Evolutionary conservation across 805 yeast genomes (phyloP), one percentile per base, ranked within the genome.

Genomic region (Ogataea corticis): DNA sequence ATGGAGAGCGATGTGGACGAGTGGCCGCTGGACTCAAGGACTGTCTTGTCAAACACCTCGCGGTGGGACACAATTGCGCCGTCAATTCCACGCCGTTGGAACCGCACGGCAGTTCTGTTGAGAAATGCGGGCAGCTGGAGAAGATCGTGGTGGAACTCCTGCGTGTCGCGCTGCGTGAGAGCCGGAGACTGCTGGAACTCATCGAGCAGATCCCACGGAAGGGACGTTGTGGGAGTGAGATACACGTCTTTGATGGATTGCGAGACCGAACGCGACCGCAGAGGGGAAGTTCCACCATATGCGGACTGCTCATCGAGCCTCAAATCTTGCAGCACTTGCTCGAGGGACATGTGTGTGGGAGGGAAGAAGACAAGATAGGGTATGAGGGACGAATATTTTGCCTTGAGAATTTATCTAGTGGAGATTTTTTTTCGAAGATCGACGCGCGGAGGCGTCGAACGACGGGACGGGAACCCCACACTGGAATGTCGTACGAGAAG

Each of bases 1-100:
- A 90, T 62, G 1, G 96, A 84, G 37, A 90, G 69, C 0, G 96
- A 85, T 48, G 82, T 84, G 11, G 83, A 73, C 13, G 90, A 78
- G 35, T 78, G 78, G 7, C 83, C 80, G 31, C 65, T 62, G 0
- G 71, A 61, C 7, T 72, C 64, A 13, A 68, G 73, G 10, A 71
- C 58, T 0, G 66, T 44, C 10, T 51, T 33, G 46, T 83, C 83
- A 14, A 79, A 76, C 43, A 76, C 80, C 62, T 91, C 96, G 31
- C 76, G 68, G 51, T 80, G 82, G 0, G 79, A 73, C 1, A 67
- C 66, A n/a, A 92, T 81, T 3, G 66, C 57, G 12, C 97, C 97
- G 2, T 75, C 73, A 4, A 94, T 74, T 1, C 98, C 98, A 6
- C 69, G 61, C 57, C 99, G 74, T 48, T 79, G 79, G 65, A 87